These are phyloP conservation scores for Houttuynia cordata DNA, from an alignment of 164 flowering plant species.

Conservation along the genomic window DNA sequence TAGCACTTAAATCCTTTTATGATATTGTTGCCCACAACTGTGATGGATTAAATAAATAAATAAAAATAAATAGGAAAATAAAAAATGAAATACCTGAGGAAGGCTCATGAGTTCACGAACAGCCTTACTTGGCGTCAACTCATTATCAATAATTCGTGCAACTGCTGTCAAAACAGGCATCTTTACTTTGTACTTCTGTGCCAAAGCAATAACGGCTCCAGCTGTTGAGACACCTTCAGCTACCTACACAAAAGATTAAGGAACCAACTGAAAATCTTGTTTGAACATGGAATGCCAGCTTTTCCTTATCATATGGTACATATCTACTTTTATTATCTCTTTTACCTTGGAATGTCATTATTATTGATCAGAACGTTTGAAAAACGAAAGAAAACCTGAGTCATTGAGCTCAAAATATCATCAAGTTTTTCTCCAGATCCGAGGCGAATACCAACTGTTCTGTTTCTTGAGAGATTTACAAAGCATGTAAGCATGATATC, in stretches of 20 bases:
- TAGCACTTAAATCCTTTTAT: no score
- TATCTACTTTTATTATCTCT: not conserved
- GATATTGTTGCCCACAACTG: no score
- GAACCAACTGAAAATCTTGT: not conserved
- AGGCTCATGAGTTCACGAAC: slow-evolving; percentile 84
- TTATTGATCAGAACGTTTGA: not conserved
- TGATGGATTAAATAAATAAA: no score
- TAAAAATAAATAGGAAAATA: not conserved
- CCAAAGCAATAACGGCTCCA: slow-evolving; percentile 93
- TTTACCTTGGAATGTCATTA: not conserved
- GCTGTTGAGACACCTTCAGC: slow-evolving; percentile 98
- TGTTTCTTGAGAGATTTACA: slow-evolving; percentile 86
- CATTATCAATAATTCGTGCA: slow-evolving; percentile 87
- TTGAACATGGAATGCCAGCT: not conserved
- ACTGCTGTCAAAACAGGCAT: slow-evolving; percentile 96
- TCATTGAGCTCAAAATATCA: slow-evolving; percentile 76
- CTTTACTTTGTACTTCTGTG: slow-evolving; percentile 89
- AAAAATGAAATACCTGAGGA: slow-evolving; percentile 54
- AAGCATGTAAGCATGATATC: slow-evolving; percentile 98
- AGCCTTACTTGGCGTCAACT: slow-evolving; percentile 79
- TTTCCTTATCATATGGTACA: not conserved
- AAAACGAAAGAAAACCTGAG: slow-evolving; percentile 39
- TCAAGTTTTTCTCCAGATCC: slow-evolving; percentile 95
- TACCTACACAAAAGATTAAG: slow-evolving; percentile 30
- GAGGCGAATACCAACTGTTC: slow-evolving; percentile 87